phyloP scores from a whole-genome alignment of 345 rosid species.

The Salix dunnii region DNA sequence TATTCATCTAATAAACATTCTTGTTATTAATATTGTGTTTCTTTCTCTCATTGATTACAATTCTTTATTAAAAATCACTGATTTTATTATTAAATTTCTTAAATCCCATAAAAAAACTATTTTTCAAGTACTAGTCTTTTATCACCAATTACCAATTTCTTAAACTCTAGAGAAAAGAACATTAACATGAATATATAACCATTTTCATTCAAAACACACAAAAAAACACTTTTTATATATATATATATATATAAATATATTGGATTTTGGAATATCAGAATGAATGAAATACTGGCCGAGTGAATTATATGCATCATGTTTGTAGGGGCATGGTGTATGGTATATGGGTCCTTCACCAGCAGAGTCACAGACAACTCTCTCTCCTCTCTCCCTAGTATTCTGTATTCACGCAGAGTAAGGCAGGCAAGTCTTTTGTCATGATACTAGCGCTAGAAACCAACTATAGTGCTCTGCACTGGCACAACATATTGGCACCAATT shows the following conservation, averaged over 20 bases:
- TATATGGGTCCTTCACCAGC: neutral
- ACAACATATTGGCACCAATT: conserved; percentile 12
- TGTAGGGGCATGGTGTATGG: neutral
- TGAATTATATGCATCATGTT: no score
- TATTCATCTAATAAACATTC: no score
- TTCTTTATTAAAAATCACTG: no score
- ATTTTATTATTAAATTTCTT: no score
- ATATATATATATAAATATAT: no score
- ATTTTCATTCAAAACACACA: neutral
- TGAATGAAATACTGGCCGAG: no score
- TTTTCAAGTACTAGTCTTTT: no score
- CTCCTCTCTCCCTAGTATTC: neutral
- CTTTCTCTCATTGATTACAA: no score
- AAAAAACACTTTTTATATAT: no score
- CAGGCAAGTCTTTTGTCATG: conserved; percentile 27
- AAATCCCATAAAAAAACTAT: no score
- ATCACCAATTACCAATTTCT: neutral
- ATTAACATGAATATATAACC: neutral
- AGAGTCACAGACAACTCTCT: neutral
- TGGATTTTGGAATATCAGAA: neutral
- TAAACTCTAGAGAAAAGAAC: no score
- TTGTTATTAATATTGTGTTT: no score
- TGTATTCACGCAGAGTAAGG: conserved; percentile 6
- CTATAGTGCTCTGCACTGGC: conserved; percentile 10
- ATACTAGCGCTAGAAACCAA: conserved; percentile 5